Base-by-base conservation (phyloP, 148 eudicot genomes). In the Talinum fruticosum region DNA sequence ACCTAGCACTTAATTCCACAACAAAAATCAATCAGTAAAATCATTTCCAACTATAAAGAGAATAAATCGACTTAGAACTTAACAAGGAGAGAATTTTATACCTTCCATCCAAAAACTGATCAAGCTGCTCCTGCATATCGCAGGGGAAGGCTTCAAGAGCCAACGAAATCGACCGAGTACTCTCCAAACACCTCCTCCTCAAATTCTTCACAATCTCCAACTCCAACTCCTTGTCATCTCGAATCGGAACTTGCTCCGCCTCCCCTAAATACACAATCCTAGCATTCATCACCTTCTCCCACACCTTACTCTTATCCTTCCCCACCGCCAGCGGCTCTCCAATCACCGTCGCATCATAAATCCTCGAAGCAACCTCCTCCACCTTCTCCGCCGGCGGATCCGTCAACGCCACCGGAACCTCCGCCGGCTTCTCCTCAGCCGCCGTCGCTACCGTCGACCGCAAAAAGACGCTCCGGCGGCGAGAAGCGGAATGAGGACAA, bases 251-350 rank as follows among this genome's bases (percentile, higher is more conserved):
- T 73, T 90, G 97, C 83, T 96, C 99, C 8, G 99, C 99, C 68
- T 96, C 99, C 1, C 99, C 99, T 73, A 96, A 87, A 81, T 96
- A 93, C 83, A 96, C 88, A 73, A 96, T 80, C 79, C 94, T 79
- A 77, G 92, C 97, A 82, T 85, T 87, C 94, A 91, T 93, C 87
- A 96, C 47, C 84, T 92, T 92, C 88, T 93, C 99, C 94, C 97
- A 96, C 64, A 90, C 92, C 71, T 83, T 91, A 62, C 85, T 85
- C 90, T 86, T 96, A 49, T 91, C 97, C 84, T 96, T 93, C 84
- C 99, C 97, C 81, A 96, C 65, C 71, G 97, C 97, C 88, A 87
- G 69, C 75, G 99, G 99, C 86, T 96, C 97, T 78, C 97, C 99
- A 1, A 96, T 93, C 85, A 78, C 91, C 74, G 97, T 87, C 80